Evolutionary conservation across 2,329 filamentous ascomycete species (phyloP).

Genomic region (Fusarium domesticum): DNA sequence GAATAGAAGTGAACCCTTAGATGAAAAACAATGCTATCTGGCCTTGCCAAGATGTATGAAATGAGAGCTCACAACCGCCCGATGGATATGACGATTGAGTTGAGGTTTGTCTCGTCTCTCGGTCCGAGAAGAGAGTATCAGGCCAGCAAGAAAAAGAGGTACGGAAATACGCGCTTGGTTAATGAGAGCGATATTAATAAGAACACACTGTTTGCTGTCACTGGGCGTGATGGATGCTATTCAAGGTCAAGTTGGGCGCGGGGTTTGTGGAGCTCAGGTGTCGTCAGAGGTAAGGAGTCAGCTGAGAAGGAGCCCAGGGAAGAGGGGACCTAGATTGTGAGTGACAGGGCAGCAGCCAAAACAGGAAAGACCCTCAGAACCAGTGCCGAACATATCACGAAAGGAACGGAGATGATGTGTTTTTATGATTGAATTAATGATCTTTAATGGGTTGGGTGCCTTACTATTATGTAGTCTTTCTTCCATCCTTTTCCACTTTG

Average conservation of each 20-base stretch:
- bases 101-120: no score
- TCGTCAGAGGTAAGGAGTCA: conserved; percentile 17
- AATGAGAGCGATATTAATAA: no score
- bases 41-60: conserved; percentile 8
- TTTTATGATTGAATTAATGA: no score
- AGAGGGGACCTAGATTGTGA: conserved; percentile 7
- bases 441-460: no score
- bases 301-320: conserved; percentile 6
- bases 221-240: conserved; percentile 8
- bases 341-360: conserved; percentile 7
- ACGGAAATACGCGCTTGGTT: no score
- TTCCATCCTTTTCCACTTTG: no score
- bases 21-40: conserved; percentile 19
- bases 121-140: no score
- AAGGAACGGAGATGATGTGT: no score
- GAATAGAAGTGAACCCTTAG: conserved; percentile 1
- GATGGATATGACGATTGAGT: conserved; percentile 4
- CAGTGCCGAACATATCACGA: no score
- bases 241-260: conserved; percentile 7
- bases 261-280: conserved; percentile 17
- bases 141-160: no score
- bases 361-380: conserved; percentile 7
- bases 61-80: conserved; percentile 5
- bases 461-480: no score
- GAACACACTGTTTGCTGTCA: conserved; percentile 1